Evolutionary conservation across 495 filamentous ascomycete genomes (phyloP).

Genomic region (Delitschia confertaspora): DNA sequence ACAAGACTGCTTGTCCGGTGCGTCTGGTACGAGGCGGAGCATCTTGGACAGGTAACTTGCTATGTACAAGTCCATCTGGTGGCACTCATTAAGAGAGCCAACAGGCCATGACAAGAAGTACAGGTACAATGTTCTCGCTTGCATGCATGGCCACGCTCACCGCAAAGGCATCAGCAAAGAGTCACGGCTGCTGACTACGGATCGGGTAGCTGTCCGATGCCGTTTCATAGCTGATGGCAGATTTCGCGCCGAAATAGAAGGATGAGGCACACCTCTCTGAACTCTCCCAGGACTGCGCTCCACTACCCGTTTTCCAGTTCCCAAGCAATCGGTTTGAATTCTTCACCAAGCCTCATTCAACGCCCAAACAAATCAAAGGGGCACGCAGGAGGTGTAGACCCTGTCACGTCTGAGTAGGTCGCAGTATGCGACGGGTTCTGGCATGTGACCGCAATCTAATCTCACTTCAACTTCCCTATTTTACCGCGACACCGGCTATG

Average conservation of each 20-base stretch:
- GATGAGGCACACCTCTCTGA: too few species aligned
- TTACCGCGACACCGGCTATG: too few species aligned
- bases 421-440: background rate
- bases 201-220: conserved; percentile 21
- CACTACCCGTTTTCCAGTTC: conserved; percentile 12
- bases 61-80: background rate
- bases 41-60: background rate
- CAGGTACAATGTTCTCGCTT: conserved; percentile 7
- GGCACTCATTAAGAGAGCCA: too few species aligned
- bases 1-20: background rate
- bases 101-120: background rate
- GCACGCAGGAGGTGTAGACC: conserved; percentile 4
- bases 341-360: too few species aligned
- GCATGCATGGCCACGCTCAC: conserved; percentile 17
- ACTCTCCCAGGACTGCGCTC: too few species aligned
- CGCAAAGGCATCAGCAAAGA: conserved; percentile 10
- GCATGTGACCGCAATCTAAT: too few species aligned
- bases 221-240: conserved; percentile 20
- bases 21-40: background rate
- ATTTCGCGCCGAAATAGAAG: conserved; percentile 14
- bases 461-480: too few species aligned
- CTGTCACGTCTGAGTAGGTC: background rate
- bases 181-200: background rate
- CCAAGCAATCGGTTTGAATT: conserved; percentile 18
- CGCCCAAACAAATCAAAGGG: background rate